These are phyloP conservation scores for Rhodotorula kratochvilovae DNA, from an alignment of 768 basidiomycete genomes.

Conservation along the genomic window DNA sequence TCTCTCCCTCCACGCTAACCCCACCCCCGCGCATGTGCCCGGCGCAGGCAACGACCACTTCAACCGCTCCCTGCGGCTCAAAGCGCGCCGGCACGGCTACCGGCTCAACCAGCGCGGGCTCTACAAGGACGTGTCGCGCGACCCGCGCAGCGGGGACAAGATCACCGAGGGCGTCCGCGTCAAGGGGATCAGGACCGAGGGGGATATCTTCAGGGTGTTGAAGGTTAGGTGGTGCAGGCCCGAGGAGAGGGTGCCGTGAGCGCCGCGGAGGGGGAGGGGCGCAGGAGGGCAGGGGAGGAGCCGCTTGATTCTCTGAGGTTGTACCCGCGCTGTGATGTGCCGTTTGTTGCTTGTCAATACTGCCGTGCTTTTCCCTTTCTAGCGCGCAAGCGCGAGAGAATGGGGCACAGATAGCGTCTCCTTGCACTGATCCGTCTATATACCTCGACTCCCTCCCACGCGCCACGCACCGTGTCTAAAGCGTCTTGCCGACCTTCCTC, in stretches of 20 bases:
- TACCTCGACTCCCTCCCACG: too few relatives aligned
- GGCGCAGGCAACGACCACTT: not conserved
- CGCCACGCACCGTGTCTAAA: too few relatives aligned
- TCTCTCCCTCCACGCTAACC: not conserved
- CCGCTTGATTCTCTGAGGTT: not conserved
- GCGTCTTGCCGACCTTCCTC: not conserved
- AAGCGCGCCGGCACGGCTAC: constrained; percentile 44
- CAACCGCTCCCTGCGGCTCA: constrained; percentile 42
- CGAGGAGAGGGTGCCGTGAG: not conserved
- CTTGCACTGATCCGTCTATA: too few relatives aligned
- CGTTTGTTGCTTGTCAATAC: not conserved
- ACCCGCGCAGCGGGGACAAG: constrained; percentile 41
- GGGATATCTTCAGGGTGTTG: constrained; percentile 13
- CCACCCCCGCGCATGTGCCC: not conserved
- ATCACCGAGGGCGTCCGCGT: constrained; percentile 44
- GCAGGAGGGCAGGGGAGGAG: too few relatives aligned
- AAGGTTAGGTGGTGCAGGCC: not conserved
- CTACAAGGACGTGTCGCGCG: constrained; percentile 40
- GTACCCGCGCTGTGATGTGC: too few relatives aligned
- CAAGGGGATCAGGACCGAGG: constrained; percentile 6
- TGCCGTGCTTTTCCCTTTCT: too few relatives aligned
- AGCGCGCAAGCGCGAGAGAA: too few relatives aligned
- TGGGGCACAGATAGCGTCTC: too few relatives aligned
- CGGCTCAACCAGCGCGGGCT: constrained; percentile 49
- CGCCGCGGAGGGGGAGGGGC: not conserved